Evolutionary conservation across 2,329 filamentous ascomycete species (phyloP).

Genomic region (Xenosphaeropsis pyriputrescens): DNA sequence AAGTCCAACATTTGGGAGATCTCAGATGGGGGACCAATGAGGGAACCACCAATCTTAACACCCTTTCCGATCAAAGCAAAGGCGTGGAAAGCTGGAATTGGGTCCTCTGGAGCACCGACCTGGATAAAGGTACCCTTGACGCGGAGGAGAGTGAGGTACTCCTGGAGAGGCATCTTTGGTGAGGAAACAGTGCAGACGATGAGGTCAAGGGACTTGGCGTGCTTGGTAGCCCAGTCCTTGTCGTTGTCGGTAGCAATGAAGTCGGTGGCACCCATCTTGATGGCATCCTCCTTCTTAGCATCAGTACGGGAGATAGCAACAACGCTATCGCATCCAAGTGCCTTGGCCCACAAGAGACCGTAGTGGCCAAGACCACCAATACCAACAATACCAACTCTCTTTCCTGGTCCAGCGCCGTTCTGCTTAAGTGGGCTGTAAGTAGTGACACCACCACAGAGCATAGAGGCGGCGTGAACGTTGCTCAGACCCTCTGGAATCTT

Average conservation of each 20-base stretch:
- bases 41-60: conserved; percentile 26
- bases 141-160: conserved; percentile 46
- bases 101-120: conserved; percentile 50
- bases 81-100: conserved; percentile 34
- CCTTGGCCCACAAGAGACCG: conserved; percentile 55
- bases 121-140: conserved; percentile 47
- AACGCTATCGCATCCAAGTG: conserved; percentile 51
- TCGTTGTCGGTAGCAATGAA: conserved; percentile 40
- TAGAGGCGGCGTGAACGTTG: conserved; percentile 40
- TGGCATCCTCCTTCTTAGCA: conserved; percentile 42
- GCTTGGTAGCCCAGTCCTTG: conserved; percentile 39
- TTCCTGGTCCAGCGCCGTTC: conserved; percentile 54
- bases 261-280: conserved; percentile 43
- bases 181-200: conserved; percentile 43
- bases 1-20: conserved; percentile 47
- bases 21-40: conserved; percentile 27
- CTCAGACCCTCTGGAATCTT: conserved; percentile 38
- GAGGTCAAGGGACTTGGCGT: conserved; percentile 36
- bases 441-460: conserved; percentile 68
- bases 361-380: conserved; percentile 65
- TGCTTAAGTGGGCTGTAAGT: conserved; percentile 54
- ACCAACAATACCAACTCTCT: conserved; percentile 56
- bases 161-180: conserved; percentile 42
- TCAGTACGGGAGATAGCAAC: conserved; percentile 48
- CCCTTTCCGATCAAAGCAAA: conserved; percentile 42